A percentile compares a stretch with the other conserved stretches of the same genome.
These are phyloP conservation scores for Gossypium mustelinum DNA, from an alignment of 345 rosid genomes.

Conservation along the genomic window DNA sequence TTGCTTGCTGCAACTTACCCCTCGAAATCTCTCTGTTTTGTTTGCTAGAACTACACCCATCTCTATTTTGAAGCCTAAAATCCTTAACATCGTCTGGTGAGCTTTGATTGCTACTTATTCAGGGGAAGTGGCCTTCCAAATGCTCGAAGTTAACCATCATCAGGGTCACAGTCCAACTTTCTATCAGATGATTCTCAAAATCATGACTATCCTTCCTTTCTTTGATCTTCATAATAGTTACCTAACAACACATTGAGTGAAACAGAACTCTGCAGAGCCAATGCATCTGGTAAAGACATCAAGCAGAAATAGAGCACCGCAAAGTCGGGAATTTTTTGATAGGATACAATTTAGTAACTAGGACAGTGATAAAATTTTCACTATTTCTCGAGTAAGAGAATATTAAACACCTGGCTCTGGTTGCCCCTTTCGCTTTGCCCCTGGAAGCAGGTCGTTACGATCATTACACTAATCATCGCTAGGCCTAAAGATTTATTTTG, in stretches of 20 bases:
- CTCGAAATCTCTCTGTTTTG: slow-evolving; percentile 13
- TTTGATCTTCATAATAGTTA: slow-evolving; percentile 26
- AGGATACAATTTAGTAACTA: too few species aligned
- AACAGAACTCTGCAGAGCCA: slow-evolving; percentile 20
- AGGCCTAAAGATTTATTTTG: slow-evolving; percentile 19
- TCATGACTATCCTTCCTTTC: slow-evolving; percentile 19
- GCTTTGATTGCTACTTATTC: neutral
- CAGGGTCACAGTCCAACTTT: neutral
- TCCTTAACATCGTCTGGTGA: neutral
- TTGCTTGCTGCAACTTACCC: slow-evolving; percentile 3
- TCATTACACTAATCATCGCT: slow-evolving; percentile 30
- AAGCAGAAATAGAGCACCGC: too few species aligned
- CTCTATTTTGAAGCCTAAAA: neutral
- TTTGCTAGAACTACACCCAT: neutral
- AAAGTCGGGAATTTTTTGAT: slow-evolving; percentile 14
- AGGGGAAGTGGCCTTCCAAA: neutral
- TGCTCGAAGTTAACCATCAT: neutral
- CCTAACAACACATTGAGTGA: slow-evolving; percentile 29
- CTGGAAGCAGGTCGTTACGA: slow-evolving; percentile 31
- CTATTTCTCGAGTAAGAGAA: too few species aligned
- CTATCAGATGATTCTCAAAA: slow-evolving; percentile 21
- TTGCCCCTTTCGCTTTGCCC: too few species aligned
- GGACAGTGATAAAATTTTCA: too few species aligned
- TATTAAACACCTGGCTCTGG: too few species aligned
- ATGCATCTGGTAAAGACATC: slow-evolving; percentile 13